phyloP scores from a whole-genome alignment of 2,329 filamentous ascomycete genomes.

The Rutstroemia sp. region DNA sequence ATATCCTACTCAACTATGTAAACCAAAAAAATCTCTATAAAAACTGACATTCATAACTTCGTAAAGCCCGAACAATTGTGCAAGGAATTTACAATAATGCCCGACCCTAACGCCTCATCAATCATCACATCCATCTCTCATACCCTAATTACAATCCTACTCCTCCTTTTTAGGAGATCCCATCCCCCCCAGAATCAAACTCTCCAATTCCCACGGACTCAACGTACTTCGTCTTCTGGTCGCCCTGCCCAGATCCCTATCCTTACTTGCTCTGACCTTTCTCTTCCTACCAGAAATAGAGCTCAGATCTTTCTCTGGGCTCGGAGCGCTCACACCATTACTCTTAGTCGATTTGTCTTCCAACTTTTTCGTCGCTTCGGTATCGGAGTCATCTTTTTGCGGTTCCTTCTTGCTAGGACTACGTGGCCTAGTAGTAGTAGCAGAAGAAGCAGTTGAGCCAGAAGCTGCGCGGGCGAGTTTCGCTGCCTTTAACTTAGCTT shows the following conservation, averaged over 20 bases:
- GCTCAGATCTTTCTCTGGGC: constrained; percentile 8
- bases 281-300: constrained; percentile 27
- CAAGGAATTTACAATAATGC: neutral
- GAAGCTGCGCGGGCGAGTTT: constrained; percentile 25
- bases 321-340: neutral
- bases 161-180: constrained; percentile 5
- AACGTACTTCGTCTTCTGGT: constrained; percentile 66
- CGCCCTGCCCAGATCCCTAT: constrained; percentile 34
- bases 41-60: constrained; percentile 5
- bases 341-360: constrained; percentile 11
- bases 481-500: constrained; percentile 55
- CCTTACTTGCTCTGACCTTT: constrained; percentile 33
- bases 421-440: neutral
- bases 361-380: constrained; percentile 24
- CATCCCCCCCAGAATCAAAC: constrained; percentile 43
- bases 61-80: neutral
- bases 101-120: neutral
- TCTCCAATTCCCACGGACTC: constrained; percentile 67
- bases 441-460: neutral
- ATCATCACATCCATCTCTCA: neutral
- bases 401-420: constrained; percentile 3
- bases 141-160: neutral
- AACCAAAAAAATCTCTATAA: neutral
- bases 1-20: too few species aligned
- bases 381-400: neutral